These are phyloP conservation scores for Fusarium illudens DNA, from an alignment of 2,329 filamentous ascomycete genomes.

Conservation along the genomic window DNA sequence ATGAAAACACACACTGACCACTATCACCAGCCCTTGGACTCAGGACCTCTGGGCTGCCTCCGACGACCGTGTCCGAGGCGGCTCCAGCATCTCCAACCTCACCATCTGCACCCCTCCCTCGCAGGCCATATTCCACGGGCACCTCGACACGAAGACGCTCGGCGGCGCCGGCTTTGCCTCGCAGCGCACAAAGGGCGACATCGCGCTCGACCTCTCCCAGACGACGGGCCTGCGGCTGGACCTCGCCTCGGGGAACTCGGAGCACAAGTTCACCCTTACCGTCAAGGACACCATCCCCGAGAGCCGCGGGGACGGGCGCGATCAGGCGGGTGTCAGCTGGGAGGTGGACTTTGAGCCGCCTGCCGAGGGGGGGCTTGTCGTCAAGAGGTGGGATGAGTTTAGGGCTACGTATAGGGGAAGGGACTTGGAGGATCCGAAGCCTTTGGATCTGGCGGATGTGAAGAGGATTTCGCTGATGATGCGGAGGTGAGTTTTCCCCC, in stretches of 20 bases:
- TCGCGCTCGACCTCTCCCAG: slow-evolving; percentile 68
- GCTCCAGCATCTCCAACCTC: slow-evolving; percentile 67
- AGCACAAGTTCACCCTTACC: slow-evolving; percentile 76
- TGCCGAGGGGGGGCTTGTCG: slow-evolving; percentile 51
- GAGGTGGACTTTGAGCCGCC: slow-evolving; percentile 71
- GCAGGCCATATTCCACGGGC: slow-evolving; percentile 70
- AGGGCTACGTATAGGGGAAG: slow-evolving; percentile 78
- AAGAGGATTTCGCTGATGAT: slow-evolving; percentile 81
- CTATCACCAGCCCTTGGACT: slow-evolving; percentile 62
- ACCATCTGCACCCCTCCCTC: slow-evolving; percentile 41
- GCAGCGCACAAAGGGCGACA: slow-evolving; percentile 71
- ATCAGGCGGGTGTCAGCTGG: slow-evolving; percentile 76
- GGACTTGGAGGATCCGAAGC: slow-evolving; percentile 65
- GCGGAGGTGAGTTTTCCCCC: slow-evolving; percentile 67
- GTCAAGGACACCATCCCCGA: slow-evolving; percentile 75
- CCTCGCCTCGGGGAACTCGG: slow-evolving; percentile 60
- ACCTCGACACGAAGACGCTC: slow-evolving; percentile 76
- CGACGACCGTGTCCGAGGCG: slow-evolving; percentile 81
- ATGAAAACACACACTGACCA: slow-evolving; percentile 10
- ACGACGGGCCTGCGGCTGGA: slow-evolving; percentile 69
- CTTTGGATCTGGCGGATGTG: slow-evolving; percentile 67
- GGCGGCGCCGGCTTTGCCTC: slow-evolving; percentile 86
- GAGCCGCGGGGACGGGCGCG: slow-evolving; percentile 68
- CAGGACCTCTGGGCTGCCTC: slow-evolving; percentile 70
- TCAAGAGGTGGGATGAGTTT: slow-evolving; percentile 71